These are phyloP conservation scores for Byssothecium circinans DNA, from an alignment of 2,329 filamentous ascomycete species.

Conservation along the genomic window DNA sequence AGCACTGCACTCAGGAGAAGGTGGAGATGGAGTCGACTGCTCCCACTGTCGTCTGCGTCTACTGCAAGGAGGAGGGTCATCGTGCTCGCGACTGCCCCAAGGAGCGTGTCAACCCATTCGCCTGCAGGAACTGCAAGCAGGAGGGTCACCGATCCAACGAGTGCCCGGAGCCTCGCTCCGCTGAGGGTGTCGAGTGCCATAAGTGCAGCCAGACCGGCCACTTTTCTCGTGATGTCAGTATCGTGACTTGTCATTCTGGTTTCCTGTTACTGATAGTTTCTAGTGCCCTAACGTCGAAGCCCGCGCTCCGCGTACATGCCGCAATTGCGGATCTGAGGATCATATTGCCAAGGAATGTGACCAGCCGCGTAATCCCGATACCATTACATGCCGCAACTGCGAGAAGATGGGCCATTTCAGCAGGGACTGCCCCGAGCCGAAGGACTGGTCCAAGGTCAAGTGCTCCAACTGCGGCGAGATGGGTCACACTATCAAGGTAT, in stretches of 20 bases:
- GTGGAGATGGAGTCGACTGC: slow-evolving; percentile 48
- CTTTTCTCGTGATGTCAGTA: slow-evolving; percentile 38
- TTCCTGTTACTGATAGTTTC: slow-evolving; percentile 18
- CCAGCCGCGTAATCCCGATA: slow-evolving; percentile 40
- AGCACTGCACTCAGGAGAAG: slow-evolving; percentile 62
- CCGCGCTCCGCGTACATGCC: slow-evolving; percentile 32
- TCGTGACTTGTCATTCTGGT: slow-evolving; percentile 22
- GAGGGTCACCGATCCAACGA: slow-evolving; percentile 42
- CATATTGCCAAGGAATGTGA: slow-evolving; percentile 43
- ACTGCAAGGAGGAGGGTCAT: slow-evolving; percentile 66
- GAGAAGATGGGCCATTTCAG: slow-evolving; percentile 64
- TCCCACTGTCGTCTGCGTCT: slow-evolving; percentile 61
- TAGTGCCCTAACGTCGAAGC: slow-evolving; percentile 36
- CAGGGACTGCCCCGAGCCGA: slow-evolving; percentile 60
- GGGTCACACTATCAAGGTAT: slow-evolving; percentile 38
- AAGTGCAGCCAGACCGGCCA: slow-evolving; percentile 60
- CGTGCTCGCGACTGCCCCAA: slow-evolving; percentile 66
- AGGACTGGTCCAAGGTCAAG: slow-evolving; percentile 53
- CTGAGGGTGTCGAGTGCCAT: slow-evolving; percentile 64
- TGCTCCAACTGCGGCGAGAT: slow-evolving; percentile 51
- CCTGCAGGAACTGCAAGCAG: slow-evolving; percentile 69
- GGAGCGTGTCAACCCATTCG: slow-evolving; percentile 61
- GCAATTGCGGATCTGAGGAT: slow-evolving; percentile 42
- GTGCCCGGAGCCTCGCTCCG: slow-evolving; percentile 50
- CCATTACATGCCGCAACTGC: slow-evolving; percentile 61